These are phyloP conservation scores for Solanum chilense DNA, from an alignment of 257 asterid genomes.

Conservation along the genomic window DNA sequence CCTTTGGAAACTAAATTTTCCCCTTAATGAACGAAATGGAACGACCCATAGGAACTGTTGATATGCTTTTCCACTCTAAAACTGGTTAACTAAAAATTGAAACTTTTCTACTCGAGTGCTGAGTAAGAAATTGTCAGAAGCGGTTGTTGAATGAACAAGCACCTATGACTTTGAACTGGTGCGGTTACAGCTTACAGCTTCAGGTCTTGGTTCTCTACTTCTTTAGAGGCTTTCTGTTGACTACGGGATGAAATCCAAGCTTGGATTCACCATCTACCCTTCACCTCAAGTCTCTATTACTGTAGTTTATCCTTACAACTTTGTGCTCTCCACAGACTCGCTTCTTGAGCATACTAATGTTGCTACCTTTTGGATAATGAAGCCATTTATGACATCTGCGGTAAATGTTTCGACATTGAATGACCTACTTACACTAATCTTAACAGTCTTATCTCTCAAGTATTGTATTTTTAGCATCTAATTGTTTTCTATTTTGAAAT, in stretches of 20 bases:
- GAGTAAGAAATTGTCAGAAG: too few relatives aligned
- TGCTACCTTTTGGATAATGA: constrained; percentile 83
- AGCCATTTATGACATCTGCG: constrained; percentile 89
- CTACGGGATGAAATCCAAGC: constrained; percentile 76
- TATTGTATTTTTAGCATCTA: neutral
- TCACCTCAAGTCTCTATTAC: constrained; percentile 95
- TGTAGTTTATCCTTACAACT: constrained; percentile 90
- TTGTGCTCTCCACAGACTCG: constrained; percentile 88
- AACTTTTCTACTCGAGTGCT: too few relatives aligned
- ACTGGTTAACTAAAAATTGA: too few relatives aligned
- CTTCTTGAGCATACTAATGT: constrained; percentile 92
- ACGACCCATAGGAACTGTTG: too few relatives aligned
- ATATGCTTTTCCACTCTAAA: too few relatives aligned
- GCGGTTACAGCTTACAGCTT: constrained; percentile 96
- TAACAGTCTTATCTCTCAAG: constrained; percentile 92
- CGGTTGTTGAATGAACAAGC: too few relatives aligned
- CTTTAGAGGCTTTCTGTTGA: constrained; percentile 89
- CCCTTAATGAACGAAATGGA: too few relatives aligned
- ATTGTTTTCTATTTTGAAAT: neutral
- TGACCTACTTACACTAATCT: constrained; percentile 89
- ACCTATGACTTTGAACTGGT: constrained; percentile 8
- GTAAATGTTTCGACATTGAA: constrained; percentile 84
- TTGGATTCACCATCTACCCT: constrained; percentile 86
- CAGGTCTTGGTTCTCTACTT: constrained; percentile 80
- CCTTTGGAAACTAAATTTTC: too few relatives aligned